Evolutionary conservation across 2,329 filamentous ascomycete genomes (phyloP).

Genomic region (Teratosphaeria nubilosa): DNA sequence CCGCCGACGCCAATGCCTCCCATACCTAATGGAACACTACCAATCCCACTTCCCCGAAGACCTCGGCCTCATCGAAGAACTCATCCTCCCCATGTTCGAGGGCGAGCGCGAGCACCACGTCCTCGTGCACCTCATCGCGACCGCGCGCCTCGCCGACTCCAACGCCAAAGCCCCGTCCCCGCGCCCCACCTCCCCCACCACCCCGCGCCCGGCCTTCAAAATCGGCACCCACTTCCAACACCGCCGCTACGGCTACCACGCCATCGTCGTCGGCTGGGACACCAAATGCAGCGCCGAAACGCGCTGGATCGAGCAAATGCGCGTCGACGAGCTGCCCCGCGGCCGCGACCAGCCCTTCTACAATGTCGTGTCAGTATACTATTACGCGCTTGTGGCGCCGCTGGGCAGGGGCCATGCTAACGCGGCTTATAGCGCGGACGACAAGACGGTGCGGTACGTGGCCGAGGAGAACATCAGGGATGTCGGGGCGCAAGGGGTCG

Average conservation of each 20-base stretch:
- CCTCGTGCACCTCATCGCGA: constrained; percentile 44
- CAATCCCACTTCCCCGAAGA: constrained; percentile 61
- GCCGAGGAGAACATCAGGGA: constrained; percentile 68
- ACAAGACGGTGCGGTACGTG: constrained; percentile 62
- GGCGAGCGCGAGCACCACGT: constrained; percentile 42
- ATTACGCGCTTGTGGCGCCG: background rate
- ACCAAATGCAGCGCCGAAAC: constrained; percentile 48
- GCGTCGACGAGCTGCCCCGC: constrained; percentile 49
- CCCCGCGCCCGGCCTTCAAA: constrained; percentile 46
- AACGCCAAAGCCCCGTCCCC: constrained; percentile 27
- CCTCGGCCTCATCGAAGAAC: constrained; percentile 57
- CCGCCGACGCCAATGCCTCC: constrained; percentile 47
- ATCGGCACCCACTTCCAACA: constrained; percentile 82
- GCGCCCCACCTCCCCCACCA: background rate
- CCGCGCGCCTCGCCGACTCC: constrained; percentile 47
- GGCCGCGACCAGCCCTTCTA: constrained; percentile 67
- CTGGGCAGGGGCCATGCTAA: background rate
- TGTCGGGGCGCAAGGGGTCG: constrained; percentile 31
- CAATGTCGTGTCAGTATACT: constrained; percentile 64
- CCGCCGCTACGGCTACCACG: constrained; percentile 66
- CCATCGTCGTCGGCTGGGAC: constrained; percentile 84
- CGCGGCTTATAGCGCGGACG: constrained; percentile 44
- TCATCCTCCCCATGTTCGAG: constrained; percentile 54
- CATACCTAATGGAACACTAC: constrained; percentile 55
- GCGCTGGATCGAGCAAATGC: constrained; percentile 54